phyloP scores from a whole-genome alignment of 306 rosid genomes.

The Medicago ruthenica region DNA sequence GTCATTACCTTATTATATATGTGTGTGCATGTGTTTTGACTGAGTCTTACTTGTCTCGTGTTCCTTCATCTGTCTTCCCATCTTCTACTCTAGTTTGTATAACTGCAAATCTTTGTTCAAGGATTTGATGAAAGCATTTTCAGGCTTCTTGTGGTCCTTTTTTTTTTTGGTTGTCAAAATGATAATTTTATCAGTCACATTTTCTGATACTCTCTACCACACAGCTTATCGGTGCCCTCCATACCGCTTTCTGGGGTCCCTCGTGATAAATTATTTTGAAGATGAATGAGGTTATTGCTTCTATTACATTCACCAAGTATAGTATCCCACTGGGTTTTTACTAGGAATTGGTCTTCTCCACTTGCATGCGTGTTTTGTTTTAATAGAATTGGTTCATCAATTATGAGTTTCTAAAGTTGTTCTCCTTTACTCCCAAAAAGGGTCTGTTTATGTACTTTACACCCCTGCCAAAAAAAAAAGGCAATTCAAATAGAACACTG shows the following conservation, averaged over 20 bases:
- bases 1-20: not conserved
- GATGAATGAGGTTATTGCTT: not conserved
- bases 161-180: not conserved
- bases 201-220: not conserved
- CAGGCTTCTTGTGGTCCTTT: not conserved
- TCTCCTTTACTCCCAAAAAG: slow-evolving; percentile 11
- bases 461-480: not conserved
- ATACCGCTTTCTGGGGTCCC: no score
- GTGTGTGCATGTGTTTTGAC: not conserved
- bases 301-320: not conserved
- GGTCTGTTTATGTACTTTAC: not conserved
- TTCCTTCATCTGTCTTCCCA: not conserved
- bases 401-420: not conserved
- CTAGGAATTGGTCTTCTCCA: not conserved
- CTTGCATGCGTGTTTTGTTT: slow-evolving; percentile 9
- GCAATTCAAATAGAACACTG: not conserved
- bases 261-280: not conserved
- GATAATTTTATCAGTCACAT: not conserved
- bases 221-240: not conserved
- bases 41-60: not conserved
- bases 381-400: not conserved
- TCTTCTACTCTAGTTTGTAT: slow-evolving; percentile 12
- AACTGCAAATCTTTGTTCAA: slow-evolving; percentile 18
- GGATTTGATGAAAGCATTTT: not conserved
- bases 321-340: not conserved